A percentile compares a stretch with the other conserved stretches of the same genome.
Evolutionary conservation across 2,329 filamentous ascomycete species (phyloP).

Genomic region (Cladosporium sp.): DNA sequence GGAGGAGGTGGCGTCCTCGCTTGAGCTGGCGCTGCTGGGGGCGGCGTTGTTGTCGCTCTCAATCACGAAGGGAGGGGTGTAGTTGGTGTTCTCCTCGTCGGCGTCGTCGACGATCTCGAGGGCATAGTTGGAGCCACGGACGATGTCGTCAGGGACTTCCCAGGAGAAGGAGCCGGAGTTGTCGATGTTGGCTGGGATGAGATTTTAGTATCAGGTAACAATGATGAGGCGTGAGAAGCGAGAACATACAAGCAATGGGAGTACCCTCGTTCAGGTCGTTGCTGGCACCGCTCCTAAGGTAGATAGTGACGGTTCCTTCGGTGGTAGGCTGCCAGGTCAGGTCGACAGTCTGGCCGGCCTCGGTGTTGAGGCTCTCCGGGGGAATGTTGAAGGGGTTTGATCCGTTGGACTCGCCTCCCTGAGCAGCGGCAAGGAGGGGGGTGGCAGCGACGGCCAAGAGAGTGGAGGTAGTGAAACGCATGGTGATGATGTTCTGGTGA

Average conservation of each 20-base stretch:
- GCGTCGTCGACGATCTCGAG: slow-evolving; percentile 50
- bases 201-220: slow-evolving; percentile 12
- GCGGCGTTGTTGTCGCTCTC: slow-evolving; percentile 11
- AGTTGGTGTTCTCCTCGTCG: slow-evolving; percentile 45
- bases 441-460: slow-evolving; percentile 44
- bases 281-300: slow-evolving; percentile 40
- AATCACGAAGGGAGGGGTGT: slow-evolving; percentile 46
- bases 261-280: slow-evolving; percentile 32
- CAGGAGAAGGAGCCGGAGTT: slow-evolving; percentile 50
- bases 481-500: slow-evolving; percentile 21
- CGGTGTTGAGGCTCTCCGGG: slow-evolving; percentile 39
- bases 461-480: slow-evolving; percentile 43
- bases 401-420: slow-evolving; percentile 19
- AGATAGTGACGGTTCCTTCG: slow-evolving; percentile 47
- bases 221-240: slow-evolving; percentile 12
- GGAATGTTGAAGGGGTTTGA: slow-evolving; percentile 49
- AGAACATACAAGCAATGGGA: slow-evolving; percentile 28
- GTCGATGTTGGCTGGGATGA: slow-evolving; percentile 38
- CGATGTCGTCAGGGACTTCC: slow-evolving; percentile 38
- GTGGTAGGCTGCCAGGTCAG: slow-evolving; percentile 50
- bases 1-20: not conserved
- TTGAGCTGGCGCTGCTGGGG: slow-evolving; percentile 7
- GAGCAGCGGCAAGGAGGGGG: slow-evolving; percentile 37
- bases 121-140: slow-evolving; percentile 46
- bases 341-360: slow-evolving; percentile 42